Evolutionary conservation across 1,139 yeast genomes (phyloP).

Genomic region (Nadsonia commutata): DNA sequence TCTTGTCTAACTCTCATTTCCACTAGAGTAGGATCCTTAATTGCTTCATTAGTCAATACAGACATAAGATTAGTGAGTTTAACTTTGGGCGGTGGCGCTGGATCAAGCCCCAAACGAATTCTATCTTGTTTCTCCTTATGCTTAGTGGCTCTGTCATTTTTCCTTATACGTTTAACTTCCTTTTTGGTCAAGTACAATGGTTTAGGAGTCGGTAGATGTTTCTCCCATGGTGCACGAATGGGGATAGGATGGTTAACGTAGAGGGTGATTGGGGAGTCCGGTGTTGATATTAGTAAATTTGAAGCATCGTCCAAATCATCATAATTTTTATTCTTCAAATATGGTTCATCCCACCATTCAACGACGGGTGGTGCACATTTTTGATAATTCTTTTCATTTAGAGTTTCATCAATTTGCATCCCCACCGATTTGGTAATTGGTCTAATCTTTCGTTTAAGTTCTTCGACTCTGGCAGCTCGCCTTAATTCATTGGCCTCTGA

Average conservation of each 20-base stretch:
- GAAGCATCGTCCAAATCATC: slow-evolving; percentile 16
- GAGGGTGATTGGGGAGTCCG: slow-evolving; percentile 36
- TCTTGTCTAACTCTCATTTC: slow-evolving; percentile 60
- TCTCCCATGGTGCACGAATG: slow-evolving; percentile 42
- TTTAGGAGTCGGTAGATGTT: slow-evolving; percentile 24
- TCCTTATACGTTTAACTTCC: slow-evolving; percentile 62
- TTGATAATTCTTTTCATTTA: slow-evolving; percentile 39
- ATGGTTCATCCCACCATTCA: slow-evolving; percentile 74
- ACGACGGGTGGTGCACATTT: slow-evolving; percentile 38
- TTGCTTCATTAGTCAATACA: slow-evolving; percentile 76
- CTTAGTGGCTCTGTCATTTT: slow-evolving; percentile 49
- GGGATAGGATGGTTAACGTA: slow-evolving; percentile 78
- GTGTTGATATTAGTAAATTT: slow-evolving; percentile 14
- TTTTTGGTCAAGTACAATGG: slow-evolving; percentile 56
- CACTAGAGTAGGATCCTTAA: slow-evolving; percentile 76
- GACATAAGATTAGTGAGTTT: slow-evolving; percentile 71
- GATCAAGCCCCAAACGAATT: slow-evolving; percentile 64
- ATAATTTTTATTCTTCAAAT: slow-evolving; percentile 20
- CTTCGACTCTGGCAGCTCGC: slow-evolving; percentile 25
- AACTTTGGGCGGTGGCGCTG: slow-evolving; percentile 85
- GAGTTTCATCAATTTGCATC: slow-evolving; percentile 30
- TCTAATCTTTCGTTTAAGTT: slow-evolving; percentile 18
- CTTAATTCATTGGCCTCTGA: slow-evolving; percentile 41
- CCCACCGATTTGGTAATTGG: slow-evolving; percentile 24
- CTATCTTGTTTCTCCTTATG: slow-evolving; percentile 65